Conservation (phyloP, 345 rosid species). For the Mallotus nudiflorus region DNA sequence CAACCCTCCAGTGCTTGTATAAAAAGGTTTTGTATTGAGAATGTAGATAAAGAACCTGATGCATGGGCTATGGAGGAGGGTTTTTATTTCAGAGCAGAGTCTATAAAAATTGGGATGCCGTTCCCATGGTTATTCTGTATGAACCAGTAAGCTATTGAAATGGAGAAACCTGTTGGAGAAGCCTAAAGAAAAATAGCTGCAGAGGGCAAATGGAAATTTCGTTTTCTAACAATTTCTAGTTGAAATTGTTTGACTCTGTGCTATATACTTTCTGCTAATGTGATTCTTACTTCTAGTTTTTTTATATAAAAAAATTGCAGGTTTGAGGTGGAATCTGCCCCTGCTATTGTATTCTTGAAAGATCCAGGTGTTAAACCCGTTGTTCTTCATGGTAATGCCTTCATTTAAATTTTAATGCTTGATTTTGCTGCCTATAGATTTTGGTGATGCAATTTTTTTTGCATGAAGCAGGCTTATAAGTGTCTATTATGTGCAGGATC, state of each 20-base stretch:
- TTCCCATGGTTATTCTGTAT: neutral
- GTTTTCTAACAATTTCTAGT: neutral
- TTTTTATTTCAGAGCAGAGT: neutral
- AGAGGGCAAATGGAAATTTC: neutral
- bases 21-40: neutral
- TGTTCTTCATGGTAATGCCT: slow-evolving; percentile 70
- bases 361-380: slow-evolving; percentile 87
- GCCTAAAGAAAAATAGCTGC: neutral
- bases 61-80: neutral
- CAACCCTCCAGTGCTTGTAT: neutral
- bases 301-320: slow-evolving; percentile 34
- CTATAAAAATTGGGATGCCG: neutral
- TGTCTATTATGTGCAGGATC: slow-evolving; percentile 54
- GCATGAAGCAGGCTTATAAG: slow-evolving; percentile 19
- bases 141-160: neutral
- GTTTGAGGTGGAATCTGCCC: slow-evolving; percentile 93
- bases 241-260: neutral
- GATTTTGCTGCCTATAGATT: slow-evolving; percentile 11
- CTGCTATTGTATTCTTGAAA: slow-evolving; percentile 81
- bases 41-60: neutral
- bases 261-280: neutral
- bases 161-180: neutral
- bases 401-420: slow-evolving; percentile 13
- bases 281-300: neutral
- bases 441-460: slow-evolving; percentile 1